These are phyloP conservation scores for Sequoiadendron giganteum DNA, from an alignment of 75 land plant species.

Conservation along the genomic window DNA sequence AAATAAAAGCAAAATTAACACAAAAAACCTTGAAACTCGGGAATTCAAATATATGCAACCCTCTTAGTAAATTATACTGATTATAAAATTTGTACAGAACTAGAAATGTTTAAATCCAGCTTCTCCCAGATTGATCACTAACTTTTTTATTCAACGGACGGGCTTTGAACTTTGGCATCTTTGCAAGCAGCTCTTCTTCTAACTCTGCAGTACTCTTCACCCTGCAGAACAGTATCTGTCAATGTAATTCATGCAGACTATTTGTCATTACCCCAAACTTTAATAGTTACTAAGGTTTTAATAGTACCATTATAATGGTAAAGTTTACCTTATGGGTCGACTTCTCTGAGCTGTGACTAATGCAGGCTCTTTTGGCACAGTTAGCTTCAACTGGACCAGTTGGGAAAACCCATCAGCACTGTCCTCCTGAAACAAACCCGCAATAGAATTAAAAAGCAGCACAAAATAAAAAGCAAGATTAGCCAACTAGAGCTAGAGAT, in stretches of 20 bases:
- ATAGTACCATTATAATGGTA: not conserved
- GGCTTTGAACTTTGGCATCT: constrained; percentile 60
- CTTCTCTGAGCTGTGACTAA: constrained; percentile 70
- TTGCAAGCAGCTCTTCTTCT: constrained; percentile 38
- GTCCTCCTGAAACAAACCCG: constrained; percentile 10
- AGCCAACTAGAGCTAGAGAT: not conserved
- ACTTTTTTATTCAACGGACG: constrained; percentile 76
- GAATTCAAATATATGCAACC: not conserved
- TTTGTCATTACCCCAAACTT: not conserved
- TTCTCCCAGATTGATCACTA: not conserved
- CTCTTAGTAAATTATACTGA: not conserved
- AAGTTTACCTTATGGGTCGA: constrained; percentile 51
- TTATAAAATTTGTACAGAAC: not conserved
- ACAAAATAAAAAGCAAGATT: not conserved
- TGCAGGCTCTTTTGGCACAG: constrained; percentile 85
- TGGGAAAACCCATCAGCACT: constrained; percentile 8
- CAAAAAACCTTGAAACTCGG: not conserved
- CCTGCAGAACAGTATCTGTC: constrained; percentile 36
- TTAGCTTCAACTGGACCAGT: constrained; percentile 38
- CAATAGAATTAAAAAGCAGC: too few relatives aligned
- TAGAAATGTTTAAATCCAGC: not conserved
- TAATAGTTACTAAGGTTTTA: not conserved
- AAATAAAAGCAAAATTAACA: not conserved
- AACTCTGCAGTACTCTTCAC: constrained; percentile 37
- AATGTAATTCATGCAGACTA: not conserved